These are phyloP conservation scores for Acmispon strigosus DNA, from an alignment of 306 rosid species.

Conservation along the genomic window DNA sequence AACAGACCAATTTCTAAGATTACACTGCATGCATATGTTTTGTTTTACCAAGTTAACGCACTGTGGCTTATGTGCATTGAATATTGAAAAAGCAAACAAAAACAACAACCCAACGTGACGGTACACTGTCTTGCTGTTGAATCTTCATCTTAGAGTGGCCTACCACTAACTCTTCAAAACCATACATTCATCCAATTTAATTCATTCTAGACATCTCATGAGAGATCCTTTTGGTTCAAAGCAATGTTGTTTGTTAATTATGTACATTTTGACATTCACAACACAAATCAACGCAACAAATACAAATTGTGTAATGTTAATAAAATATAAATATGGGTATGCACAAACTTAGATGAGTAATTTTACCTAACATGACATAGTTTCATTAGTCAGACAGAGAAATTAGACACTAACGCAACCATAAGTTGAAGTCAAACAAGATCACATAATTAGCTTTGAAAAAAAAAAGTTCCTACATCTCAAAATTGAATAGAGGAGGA, in stretches of 20 bases:
- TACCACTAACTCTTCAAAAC: constrained; percentile 16
- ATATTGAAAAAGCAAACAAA: background rate
- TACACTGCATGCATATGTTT: no score
- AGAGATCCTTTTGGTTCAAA: background rate
- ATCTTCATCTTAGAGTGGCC: constrained; percentile 1
- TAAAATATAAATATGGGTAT: no score
- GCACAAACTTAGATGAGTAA: no score
- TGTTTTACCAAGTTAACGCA: background rate
- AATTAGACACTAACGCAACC: background rate
- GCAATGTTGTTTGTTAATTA: background rate
- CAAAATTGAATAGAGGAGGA: background rate
- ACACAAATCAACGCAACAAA: background rate
- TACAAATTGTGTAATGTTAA: background rate
- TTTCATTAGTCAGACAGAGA: no score
- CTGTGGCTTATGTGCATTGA: background rate
- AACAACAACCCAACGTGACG: background rate
- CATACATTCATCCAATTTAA: background rate
- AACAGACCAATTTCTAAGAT: no score
- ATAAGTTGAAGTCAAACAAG: background rate
- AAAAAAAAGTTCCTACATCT: background rate
- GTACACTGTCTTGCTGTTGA: background rate
- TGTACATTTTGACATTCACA: background rate
- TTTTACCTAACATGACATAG: no score
- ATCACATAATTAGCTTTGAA: constrained; percentile 1
- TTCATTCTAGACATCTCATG: background rate